Evolutionary conservation across 192 early-diverging fungal species (phyloP), one percentile per base, ranked within the genome.

Genomic region (Umbelopsis sp.): DNA sequence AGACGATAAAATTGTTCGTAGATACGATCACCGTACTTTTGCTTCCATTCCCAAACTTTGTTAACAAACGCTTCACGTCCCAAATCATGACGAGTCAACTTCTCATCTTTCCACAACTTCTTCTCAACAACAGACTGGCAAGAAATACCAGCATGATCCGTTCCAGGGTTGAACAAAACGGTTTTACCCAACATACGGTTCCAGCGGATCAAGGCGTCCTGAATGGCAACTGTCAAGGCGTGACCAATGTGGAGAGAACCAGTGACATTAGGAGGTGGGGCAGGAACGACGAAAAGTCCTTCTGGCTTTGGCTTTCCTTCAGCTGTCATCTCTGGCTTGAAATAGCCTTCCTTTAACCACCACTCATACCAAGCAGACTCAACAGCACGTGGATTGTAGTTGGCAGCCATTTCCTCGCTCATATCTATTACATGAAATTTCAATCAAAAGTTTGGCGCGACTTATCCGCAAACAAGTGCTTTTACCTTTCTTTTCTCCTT

Each of bases 241-340:
- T 99, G 98, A 22, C 98, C 93, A 71, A 97, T 89, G 74, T 99
- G 97, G 55, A 99, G 90, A 65, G 90, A 89, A 68, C 98, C 98
- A 20, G 98, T 99, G 49, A 99, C 92, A 78, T 99, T 99, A n/a
- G 98, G 98, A 74, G 98, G 98, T 13, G 96, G 98, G 15, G 93
- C 90, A n/a, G 96, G 89, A 72, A 99, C 88, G 37, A 97, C 91
- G 82, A 94, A 99, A 30, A 86, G 76, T 66, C 94, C 95, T 68
- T 91, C 91, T 12, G 89, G 80, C 64, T 84, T 88, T 73, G 85
- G 69, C 73, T 91, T 84, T 53, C 92, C 95, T 69, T 93, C 88
- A 22, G 80, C 71, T 2, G 81, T 84, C 64, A 93, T 80, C 71
- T 89, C 81, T 13, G 98, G 98, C 75, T 95, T 85, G 74, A 99